Percentiles rank a stretch among this genome's conserved stretches.
Evolutionary conservation across 2,329 filamentous ascomycete genomes (phyloP).

Genomic region (Rugonectria rugulosa): DNA sequence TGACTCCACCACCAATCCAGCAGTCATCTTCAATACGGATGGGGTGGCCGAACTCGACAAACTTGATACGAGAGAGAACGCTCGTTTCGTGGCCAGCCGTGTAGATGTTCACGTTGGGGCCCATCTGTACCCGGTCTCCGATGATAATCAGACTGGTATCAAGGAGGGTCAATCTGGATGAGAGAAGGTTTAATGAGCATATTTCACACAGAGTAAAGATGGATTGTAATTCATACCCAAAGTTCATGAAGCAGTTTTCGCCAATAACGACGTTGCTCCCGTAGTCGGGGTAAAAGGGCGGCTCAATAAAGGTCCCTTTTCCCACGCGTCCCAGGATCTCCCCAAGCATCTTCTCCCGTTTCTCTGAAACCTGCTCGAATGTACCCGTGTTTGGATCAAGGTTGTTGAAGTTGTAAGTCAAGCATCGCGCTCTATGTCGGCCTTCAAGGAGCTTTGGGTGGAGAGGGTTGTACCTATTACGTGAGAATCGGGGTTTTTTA

Average conservation of each 20-base stretch:
- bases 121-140: conserved; percentile 74
- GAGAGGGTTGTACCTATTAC: conserved; percentile 31
- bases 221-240: conserved; percentile 37
- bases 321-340: conserved; percentile 33
- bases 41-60: conserved; percentile 55
- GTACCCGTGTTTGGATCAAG: conserved; percentile 31
- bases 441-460: conserved; percentile 27
- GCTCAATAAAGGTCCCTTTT: conserved; percentile 62
- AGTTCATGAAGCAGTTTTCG: conserved; percentile 68
- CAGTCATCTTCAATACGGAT: conserved; percentile 61
- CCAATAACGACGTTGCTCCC: conserved; percentile 71
- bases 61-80: conserved; percentile 55
- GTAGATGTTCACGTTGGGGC: conserved; percentile 75
- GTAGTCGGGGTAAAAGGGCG: conserved; percentile 69
- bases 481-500: background rate
- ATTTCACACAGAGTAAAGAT: background rate
- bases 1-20: conserved; percentile 60
- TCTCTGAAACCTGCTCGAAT: conserved; percentile 15
- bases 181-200: background rate
- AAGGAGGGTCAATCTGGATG: conserved; percentile 64
- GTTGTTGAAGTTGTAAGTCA: conserved; percentile 35
- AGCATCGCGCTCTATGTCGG: conserved; percentile 31
- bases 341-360: conserved; percentile 17
- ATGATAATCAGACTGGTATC: conserved; percentile 77
- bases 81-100: conserved; percentile 77